Percentiles rank a stretch among this genome's conserved stretches.
Evolutionary conservation across 75 land plant species (phyloP).

Genomic region (Sequoiadendron giganteum): DNA sequence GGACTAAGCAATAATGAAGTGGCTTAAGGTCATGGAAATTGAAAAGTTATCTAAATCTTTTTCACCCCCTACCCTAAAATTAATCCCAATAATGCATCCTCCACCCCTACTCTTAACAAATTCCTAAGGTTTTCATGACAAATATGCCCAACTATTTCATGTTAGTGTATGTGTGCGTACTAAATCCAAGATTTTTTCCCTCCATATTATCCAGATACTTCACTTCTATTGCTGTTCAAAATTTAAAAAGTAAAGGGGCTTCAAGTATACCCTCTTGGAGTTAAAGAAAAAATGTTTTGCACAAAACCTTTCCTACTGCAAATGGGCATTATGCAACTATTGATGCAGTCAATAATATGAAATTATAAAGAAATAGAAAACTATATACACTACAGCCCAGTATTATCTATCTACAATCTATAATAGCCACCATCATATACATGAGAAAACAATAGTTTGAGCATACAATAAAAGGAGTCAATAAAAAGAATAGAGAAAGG

Average conservation of each 20-base stretch:
- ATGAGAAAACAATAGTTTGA: background rate
- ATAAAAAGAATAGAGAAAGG: background rate
- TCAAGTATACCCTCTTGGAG: background rate
- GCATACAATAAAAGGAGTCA: background rate
- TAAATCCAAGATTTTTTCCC: background rate
- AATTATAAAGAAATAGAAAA: background rate
- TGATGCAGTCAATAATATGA: background rate
- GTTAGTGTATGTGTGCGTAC: background rate
- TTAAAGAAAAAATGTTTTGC: background rate
- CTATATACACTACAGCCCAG: background rate
- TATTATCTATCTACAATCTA: background rate
- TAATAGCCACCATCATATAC: background rate
- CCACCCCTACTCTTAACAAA: background rate
- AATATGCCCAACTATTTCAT: background rate
- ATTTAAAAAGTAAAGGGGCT: background rate
- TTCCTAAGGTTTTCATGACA: background rate
- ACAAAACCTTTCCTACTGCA: background rate
- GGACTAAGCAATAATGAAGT: background rate
- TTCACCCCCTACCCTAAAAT: background rate
- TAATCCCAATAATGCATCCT: background rate
- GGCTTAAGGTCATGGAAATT: background rate
- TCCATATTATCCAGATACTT: background rate
- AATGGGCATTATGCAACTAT: background rate
- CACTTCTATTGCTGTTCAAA: background rate
- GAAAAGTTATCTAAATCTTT: background rate